Evolutionary conservation across 208 protist genomes (phyloP).

Genomic region (Trypanosomatidae sp.): DNA sequence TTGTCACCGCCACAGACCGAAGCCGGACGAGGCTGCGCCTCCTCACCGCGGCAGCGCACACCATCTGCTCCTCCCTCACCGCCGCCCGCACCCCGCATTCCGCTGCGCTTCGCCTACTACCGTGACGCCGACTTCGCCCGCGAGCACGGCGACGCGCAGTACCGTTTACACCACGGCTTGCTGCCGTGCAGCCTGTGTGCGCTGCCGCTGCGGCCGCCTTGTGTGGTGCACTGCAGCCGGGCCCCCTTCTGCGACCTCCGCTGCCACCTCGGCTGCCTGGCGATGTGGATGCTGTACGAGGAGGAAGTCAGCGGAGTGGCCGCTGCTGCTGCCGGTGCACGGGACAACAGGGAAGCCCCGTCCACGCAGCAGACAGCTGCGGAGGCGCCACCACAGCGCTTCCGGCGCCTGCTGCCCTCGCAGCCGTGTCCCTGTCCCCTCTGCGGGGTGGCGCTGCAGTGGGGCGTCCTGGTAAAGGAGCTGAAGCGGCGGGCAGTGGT

Average conservation of each 20-base stretch:
- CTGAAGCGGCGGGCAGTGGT: constrained; percentile 60
- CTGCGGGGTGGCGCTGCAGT: constrained; percentile 63
- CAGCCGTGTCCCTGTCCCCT: constrained; percentile 62
- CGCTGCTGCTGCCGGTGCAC: neutral
- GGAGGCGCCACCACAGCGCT: constrained; percentile 3
- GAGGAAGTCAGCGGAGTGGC: neutral
- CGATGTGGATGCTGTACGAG: constrained; percentile 70
- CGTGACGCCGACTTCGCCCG: constrained; percentile 53
- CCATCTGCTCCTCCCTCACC: too few species aligned
- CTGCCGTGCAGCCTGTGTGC: constrained; percentile 76
- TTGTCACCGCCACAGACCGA: too few species aligned
- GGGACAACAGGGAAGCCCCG: too few species aligned
- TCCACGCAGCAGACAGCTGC: too few species aligned
- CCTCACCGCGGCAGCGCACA: too few species aligned
- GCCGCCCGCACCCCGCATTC: constrained; percentile 23
- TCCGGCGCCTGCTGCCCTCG: constrained; percentile 9
- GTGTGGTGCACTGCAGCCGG: constrained; percentile 60
- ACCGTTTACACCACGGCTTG: constrained; percentile 33
- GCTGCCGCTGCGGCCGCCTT: constrained; percentile 57
- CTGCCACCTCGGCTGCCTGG: constrained; percentile 67
- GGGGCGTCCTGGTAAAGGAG: constrained; percentile 54
- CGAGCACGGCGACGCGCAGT: constrained; percentile 40
- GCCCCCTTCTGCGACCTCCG: constrained; percentile 67
- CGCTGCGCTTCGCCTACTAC: constrained; percentile 39
- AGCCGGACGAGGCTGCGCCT: too few species aligned